Evolutionary conservation across 768 basidiomycete species (phyloP), one percentile per base, ranked within the genome.

Genomic region (Sarcomyxa edulis): DNA sequence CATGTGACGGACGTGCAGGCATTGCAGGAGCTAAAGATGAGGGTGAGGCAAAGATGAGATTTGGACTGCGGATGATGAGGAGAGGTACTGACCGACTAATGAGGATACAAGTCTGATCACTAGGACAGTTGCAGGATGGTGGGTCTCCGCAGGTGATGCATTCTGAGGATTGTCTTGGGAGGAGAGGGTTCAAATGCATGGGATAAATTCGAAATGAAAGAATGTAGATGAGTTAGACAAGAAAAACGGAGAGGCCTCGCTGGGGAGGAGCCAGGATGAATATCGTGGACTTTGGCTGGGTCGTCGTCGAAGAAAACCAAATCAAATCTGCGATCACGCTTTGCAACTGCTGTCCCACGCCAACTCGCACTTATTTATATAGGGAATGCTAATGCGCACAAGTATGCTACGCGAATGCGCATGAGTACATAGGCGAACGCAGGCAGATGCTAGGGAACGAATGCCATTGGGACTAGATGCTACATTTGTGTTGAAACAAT

Each of bases 91-190:
- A 83, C 86, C 74, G 72, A 53, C 66, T 72, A 42, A 76, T 79
- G 44, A 70, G 66, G 42, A 80, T 52, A 55, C 86, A 89, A 12
- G 63, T 62, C 59, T 87, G 61, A 54, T 66, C 62, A 7, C 71
- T 44, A 26, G 58, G 48, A 48, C 84, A 88, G 40, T 63, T 65
- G 61, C 84, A 86, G 0, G 67, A 61, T 29, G 71, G 66, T 14
- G 38, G 25, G 3, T 64, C 48, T 11, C 69, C 63, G 52, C 83
- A 84, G 28, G 58, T 37, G 25, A 77, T 63, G 49, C 79, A 82
- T 44, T 49, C 37, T 29, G 43, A 47, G 39, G 56, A 44, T 47
- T 68, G 62, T 42, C 72, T 62, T 30, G 60, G 53, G 11, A 62
- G 49, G 28, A 72, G 64, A 47, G 56, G 63, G 26, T 70, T 55